Evolutionary conservation across 1,284 basidiomycete species (phyloP), one percentile per base, ranked within the genome.

Genomic region (Malassezia nana): DNA sequence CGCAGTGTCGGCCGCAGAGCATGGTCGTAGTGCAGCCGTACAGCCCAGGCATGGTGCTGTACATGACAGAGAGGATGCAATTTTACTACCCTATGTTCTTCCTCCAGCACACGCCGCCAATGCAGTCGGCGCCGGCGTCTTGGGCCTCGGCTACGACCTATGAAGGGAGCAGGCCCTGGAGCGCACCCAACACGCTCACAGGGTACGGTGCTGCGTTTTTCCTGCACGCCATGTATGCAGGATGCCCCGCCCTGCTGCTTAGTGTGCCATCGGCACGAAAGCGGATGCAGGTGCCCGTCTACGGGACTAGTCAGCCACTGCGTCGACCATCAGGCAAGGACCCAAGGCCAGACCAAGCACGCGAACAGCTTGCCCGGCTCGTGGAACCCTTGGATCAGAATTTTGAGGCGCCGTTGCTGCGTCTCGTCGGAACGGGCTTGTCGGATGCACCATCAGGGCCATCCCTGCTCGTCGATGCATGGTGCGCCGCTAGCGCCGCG

Each of bases 141-240:
- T 44, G 38, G 47, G n/a, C 39, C 15, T n/a, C n/a, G n/a, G n/a
- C 25, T 2, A n/a, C 26, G 16, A 10, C 30, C 28, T 12, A 28
- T 16, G 6, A n/a, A 24, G 3, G 6, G 22, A 28, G 12, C 4
- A n/a, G 18, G 29, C 54, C 48, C 8, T 56, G 54, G 54, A 44
- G 29, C 13, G 31, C 38, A 9, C 54, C 54, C n/a, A 51, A 56
- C 16, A 46, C 31, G 1, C 29, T 50, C 16, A 41, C 43, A 5
- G 54, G 54, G 6, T 26, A 30, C 18, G 43, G 31, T 8, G 54
- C 54, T 10, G 49, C 48, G 8, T 31, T 56, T 6, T 42, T 42
- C 20, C 25, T 42, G 3, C 29, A 46, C 20, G 42, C 30, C 13
- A 24, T 42, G 30, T 42, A 42, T 39, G 3, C 8, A 10, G 16